Percentiles rank a stretch among this genome's conserved stretches.
Evolutionary conservation across 768 basidiomycete genomes (phyloP).

Genomic region (Chalciporus sphaerocephalus): DNA sequence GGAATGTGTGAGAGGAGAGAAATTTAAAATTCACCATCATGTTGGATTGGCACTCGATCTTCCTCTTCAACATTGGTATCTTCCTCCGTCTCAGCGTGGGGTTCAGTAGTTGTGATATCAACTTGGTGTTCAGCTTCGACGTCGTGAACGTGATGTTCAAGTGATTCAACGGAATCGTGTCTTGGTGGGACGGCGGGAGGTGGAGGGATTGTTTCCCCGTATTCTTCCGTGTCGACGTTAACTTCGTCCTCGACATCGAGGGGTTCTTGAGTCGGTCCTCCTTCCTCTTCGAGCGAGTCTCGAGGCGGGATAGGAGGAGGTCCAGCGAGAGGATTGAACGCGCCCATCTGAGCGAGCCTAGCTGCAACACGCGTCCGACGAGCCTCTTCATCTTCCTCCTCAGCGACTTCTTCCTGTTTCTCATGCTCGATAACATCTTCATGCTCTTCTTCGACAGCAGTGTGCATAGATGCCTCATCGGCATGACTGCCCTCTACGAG

Average conservation of each 20-base stretch:
- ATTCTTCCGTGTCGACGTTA: constrained; percentile 25
- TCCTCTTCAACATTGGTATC: constrained; percentile 12
- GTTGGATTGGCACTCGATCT: constrained; percentile 17
- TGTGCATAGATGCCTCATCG: constrained; percentile 4
- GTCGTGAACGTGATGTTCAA: constrained; percentile 9
- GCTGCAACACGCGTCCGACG: constrained; percentile 58
- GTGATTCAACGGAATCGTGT: constrained; percentile 15
- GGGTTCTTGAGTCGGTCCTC: not conserved
- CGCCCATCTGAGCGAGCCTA: constrained; percentile 57
- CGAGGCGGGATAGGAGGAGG: constrained; percentile 26
- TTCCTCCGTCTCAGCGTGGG: constrained; percentile 15
- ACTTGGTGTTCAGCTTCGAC: not conserved
- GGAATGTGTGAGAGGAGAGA: constrained; percentile 5
- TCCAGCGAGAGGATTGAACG: constrained; percentile 50
- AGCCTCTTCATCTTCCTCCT: constrained; percentile 48
- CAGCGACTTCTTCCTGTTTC: constrained; percentile 1
- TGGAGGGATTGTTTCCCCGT: constrained; percentile 16
- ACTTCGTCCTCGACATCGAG: constrained; percentile 22
- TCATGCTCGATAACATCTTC: not conserved
- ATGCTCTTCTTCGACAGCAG: constrained; percentile 1
- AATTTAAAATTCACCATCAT: constrained; percentile 44
- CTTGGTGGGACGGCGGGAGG: constrained; percentile 22
- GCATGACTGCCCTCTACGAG: constrained; percentile 1
- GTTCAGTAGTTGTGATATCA: constrained; percentile 1
- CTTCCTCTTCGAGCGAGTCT: constrained; percentile 12